Evolutionary conservation across 257 asterid species (phyloP).

Genomic region (Coffea eugenioides): DNA sequence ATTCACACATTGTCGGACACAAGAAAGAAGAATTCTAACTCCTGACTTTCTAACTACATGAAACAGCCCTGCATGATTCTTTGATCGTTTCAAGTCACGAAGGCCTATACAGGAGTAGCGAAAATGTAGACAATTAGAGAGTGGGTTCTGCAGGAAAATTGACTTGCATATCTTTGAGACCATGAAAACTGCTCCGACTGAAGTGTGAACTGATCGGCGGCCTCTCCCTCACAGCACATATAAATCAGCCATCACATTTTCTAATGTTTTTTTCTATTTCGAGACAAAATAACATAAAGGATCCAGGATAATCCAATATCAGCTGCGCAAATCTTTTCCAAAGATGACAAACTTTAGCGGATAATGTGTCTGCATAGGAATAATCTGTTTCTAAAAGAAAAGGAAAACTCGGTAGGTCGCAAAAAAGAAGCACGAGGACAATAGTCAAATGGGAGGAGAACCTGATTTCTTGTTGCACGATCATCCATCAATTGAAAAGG

Average conservation of each 20-base stretch:
- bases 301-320: neutral
- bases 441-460: neutral
- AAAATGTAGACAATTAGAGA: neutral
- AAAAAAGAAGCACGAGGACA: neutral
- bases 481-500: slow-evolving; percentile 15
- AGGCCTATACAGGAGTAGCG: neutral
- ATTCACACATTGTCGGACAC: neutral
- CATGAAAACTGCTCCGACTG: neutral
- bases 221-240: neutral
- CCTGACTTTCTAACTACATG: neutral
- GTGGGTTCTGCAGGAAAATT: neutral
- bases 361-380: neutral
- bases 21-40: neutral
- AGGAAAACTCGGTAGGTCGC: neutral
- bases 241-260: neutral
- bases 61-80: neutral
- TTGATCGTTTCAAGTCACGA: neutral
- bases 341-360: neutral
- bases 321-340: neutral
- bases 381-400: neutral
- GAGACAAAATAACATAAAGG: neutral
- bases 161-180: neutral
- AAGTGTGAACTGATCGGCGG: neutral
- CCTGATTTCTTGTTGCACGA: slow-evolving; percentile 10
- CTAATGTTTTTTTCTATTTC: neutral